These are phyloP conservation scores for Myrmaecium sp. DNA, from an alignment of 2,329 filamentous ascomycete species.

Conservation along the genomic window DNA sequence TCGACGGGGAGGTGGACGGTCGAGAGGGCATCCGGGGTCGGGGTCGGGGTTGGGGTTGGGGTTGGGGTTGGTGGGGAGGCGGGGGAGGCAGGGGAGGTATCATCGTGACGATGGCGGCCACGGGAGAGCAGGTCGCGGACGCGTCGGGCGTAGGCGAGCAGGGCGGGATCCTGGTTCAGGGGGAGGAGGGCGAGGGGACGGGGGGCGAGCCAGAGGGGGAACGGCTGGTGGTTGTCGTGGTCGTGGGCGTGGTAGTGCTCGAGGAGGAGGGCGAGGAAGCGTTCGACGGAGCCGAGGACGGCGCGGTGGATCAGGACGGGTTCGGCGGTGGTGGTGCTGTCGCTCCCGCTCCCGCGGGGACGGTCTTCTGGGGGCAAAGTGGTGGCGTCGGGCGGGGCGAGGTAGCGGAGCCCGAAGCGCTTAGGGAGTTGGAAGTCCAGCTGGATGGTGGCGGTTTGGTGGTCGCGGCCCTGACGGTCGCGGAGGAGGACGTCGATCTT, in stretches of 20 bases:
- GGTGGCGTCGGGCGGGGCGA: slow-evolving; percentile 36
- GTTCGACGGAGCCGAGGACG: slow-evolving; percentile 68
- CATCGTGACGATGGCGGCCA: slow-evolving; percentile 14
- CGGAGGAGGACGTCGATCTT: slow-evolving; percentile 78
- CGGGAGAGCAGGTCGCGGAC: slow-evolving; percentile 13
- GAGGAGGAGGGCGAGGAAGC: slow-evolving; percentile 70
- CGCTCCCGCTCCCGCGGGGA: not conserved
- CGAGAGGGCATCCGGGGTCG: slow-evolving; percentile 26
- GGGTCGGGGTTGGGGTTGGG: slow-evolving; percentile 10
- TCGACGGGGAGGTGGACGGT: slow-evolving; percentile 53
- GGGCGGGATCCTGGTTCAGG: slow-evolving; percentile 43
- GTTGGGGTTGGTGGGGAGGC: slow-evolving; percentile 5
- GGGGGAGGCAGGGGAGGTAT: slow-evolving; percentile 1
- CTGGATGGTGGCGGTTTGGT: slow-evolving; percentile 79
- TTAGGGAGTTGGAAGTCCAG: slow-evolving; percentile 80
- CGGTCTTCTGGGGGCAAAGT: too few species aligned
- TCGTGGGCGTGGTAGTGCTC: slow-evolving; percentile 59
- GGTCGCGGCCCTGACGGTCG: slow-evolving; percentile 62
- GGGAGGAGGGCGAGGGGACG: slow-evolving; percentile 60
- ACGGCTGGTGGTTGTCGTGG: too few species aligned
- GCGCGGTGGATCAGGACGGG: slow-evolving; percentile 77
- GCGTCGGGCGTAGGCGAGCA: slow-evolving; percentile 32
- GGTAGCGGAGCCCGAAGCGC: slow-evolving; percentile 62
- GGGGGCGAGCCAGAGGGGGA: slow-evolving; percentile 81
- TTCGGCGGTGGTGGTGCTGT: slow-evolving; percentile 1